Evolutionary conservation across 306 rosid genomes (phyloP).

Genomic region (Fagus sylvatica): DNA sequence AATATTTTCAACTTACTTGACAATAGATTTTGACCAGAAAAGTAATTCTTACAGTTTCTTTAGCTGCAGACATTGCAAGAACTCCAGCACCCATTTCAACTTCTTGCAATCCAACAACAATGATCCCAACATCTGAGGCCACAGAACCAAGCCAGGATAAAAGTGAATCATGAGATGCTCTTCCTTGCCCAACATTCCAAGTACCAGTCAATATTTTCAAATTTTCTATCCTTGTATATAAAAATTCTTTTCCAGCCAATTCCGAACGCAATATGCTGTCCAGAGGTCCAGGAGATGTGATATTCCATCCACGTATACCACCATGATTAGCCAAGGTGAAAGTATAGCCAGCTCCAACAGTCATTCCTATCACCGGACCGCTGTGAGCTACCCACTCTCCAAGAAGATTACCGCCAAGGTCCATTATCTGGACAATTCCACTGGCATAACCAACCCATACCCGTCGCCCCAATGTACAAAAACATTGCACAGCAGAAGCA

Average conservation of each 20-base stretch:
- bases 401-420: slow-evolving; percentile 76
- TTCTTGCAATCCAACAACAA: slow-evolving; percentile 97
- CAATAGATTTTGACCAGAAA: slow-evolving; percentile 8
- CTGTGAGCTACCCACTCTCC: slow-evolving; percentile 87
- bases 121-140: slow-evolving; percentile 72
- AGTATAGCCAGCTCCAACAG: slow-evolving; percentile 70
- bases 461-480: slow-evolving; percentile 75
- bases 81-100: slow-evolving; percentile 99
- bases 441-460: slow-evolving; percentile 89
- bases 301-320: slow-evolving; percentile 92
- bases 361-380: slow-evolving; percentile 69
- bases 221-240: slow-evolving; percentile 76
- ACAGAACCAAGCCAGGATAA: slow-evolving; percentile 85
- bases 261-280: slow-evolving; percentile 72
- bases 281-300: slow-evolving; percentile 85
- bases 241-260: slow-evolving; percentile 80
- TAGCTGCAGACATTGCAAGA: slow-evolving; percentile 98
- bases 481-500: slow-evolving; percentile 73
- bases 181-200: slow-evolving; percentile 99
- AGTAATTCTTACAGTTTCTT: slow-evolving; percentile 81
- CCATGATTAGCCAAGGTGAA: slow-evolving; percentile 91
- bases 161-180: slow-evolving; percentile 91
- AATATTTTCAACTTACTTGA: neutral
- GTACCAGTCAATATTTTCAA: slow-evolving; percentile 81
- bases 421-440: slow-evolving; percentile 77